Evolutionary conservation across 441 rosid species (phyloP), one percentile per base, ranked within the genome.

Genomic region (Biscutella laevigata): DNA sequence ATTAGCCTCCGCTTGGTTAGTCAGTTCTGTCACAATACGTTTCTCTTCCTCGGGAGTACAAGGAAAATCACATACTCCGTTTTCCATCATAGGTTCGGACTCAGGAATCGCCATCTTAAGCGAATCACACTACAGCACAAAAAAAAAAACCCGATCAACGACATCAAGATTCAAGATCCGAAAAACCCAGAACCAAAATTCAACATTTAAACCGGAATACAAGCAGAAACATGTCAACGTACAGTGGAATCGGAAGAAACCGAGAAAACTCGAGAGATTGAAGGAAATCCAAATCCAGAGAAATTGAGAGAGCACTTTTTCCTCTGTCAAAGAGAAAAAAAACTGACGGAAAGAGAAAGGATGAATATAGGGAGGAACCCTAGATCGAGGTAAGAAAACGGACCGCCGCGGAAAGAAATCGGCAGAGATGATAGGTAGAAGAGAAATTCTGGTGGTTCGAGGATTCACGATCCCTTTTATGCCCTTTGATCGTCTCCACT

Each of bases 11-110:
- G 94, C 80, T 74, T 82, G 74, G 36, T 38, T 45, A 41, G 26
- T 67, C 61, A 92, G 61, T 51, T 77, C 79, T 36, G 64, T 46
- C 4, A 92, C 69, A 61, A 86, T 72, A 72, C 61, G 82, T 59
- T 61, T 82, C 77, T 92, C 94, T 44, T 82, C 83, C 25, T 79
- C 74, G 3, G 78, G 80, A 50, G 88, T 67, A 56, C 68, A 69
- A 3, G 92, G 86, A 64, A 82, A 56, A 50, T 73, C 75, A 69
- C 76, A 69, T 1, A 58, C 69, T 44, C 75, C 79, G 55, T 67
- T 75, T 17, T 79, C 81, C 74, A 71, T 67, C 79, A 74, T 71
- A 48, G 74, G 47, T 11, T 71, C 78, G 6, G 76, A 73, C 59
- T 74, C 71, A 27, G 68, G 72, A 50, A 74, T 71, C 59, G 81